Evolutionary conservation across 2,329 filamentous ascomycete genomes (phyloP), one percentile per base, ranked within the genome.

Genomic region (Reticulascus tulasneorum): DNA sequence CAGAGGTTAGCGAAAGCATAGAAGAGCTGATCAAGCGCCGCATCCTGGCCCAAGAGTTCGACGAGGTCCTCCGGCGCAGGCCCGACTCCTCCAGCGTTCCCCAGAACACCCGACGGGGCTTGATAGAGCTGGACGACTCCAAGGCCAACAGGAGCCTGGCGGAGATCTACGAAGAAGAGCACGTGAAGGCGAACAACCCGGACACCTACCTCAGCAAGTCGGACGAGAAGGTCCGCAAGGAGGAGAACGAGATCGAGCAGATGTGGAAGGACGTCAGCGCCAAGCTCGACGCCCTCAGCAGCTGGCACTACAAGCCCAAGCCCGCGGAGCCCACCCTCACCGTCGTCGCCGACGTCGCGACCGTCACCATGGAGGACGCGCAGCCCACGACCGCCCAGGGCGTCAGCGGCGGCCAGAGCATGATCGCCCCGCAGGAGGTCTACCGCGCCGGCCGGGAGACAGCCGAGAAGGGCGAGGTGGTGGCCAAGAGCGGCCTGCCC

Each of bases 261-360:
- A 68, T 96, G 52, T 98, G 93, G 89, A 84, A 79, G 49, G 83
- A 86, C 23, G 73, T 96, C 35, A 82, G 77, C 53, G 77, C 76
- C 29, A 86, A 87, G 45, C 79, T 98, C 37, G 93, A 98, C 62
- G 79, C 86, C 18, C 79, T 98, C 45, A 90, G 82, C 62, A 94
- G 86, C 58, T 94, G 88, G 82, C 86, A 96, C 65, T 96, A 95
- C 75, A 90, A 87, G 62, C 93, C 93, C 35, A 94, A 90, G 66
- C 82, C 86, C 9, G 75, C 83, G 3, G 84, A 84, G 33, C 79
- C 87, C n/a, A 78, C 79, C 29, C 77, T 98, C 45, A 90, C 86
- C 27, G 85, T 96, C 37, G 84, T 96, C 22, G 77, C 87, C 18
- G 91, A 97, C 62, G 86, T 93, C 5, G 87, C 90, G n/a, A 88